These are phyloP conservation scores for Apiospora saccharicola DNA, from an alignment of 2,329 filamentous ascomycete genomes.

Conservation along the genomic window DNA sequence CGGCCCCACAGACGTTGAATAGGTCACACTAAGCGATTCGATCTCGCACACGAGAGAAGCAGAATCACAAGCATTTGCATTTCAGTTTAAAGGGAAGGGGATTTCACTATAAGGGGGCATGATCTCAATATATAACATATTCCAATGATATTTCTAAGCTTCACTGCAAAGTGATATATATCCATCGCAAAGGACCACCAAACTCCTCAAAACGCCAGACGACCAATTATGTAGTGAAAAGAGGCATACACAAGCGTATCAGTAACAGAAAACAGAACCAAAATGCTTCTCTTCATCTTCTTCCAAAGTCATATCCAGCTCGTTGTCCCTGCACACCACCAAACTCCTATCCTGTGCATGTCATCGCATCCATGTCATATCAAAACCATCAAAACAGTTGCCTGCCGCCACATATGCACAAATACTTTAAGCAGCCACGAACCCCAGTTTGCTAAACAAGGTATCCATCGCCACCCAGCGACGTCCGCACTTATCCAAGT, in stretches of 20 bases:
- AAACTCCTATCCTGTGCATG: too few relatives aligned
- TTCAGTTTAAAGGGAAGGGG: too few relatives aligned
- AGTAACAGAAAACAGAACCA: neutral
- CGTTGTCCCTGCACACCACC: too few relatives aligned
- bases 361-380: too few relatives aligned
- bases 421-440: conserved; percentile 16
- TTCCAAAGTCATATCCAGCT: too few relatives aligned
- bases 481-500: conserved; percentile 87
- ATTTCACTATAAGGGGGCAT: neutral
- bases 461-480: conserved; percentile 95
- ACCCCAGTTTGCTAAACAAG: conserved; percentile 74
- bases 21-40: too few relatives aligned
- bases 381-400: too few relatives aligned
- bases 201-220: neutral
- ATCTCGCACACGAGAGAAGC: neutral
- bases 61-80: neutral
- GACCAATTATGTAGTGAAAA: conserved; percentile 3
- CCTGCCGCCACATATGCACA: too few relatives aligned
- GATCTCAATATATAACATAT: neutral
- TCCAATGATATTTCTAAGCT: neutral
- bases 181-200: neutral
- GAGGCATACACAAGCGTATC: neutral
- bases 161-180: neutral
- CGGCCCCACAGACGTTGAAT: too few relatives aligned
- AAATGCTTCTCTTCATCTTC: neutral